Base-by-base conservation (phyloP, 2,329 filamentous ascomycete genomes). In the Diaporthe ilicicola region DNA sequence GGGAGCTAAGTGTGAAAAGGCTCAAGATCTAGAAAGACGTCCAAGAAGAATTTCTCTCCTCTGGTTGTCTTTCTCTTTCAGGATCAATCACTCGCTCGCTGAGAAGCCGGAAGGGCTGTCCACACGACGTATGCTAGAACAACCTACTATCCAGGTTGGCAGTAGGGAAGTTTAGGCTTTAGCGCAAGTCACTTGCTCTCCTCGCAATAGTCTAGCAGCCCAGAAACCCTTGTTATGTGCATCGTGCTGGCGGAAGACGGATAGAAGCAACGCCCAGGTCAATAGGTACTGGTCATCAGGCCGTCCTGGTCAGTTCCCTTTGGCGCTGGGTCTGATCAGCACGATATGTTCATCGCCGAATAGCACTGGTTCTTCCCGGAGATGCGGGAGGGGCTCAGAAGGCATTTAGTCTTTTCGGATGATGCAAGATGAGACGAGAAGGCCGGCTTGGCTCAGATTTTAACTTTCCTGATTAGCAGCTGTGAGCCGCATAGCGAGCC, bases 361-460 rank as follows among this genome's bases (percentile, higher is more conserved):
- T 3, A 24, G 17, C 27, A 48, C 27, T 48, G 42, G 59, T 62
- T 62, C 59, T 48, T 48, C 15, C 42, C 27, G n/a, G 48, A 13
- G 12, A 10, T 13, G 27, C 29, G 59, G 59, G 59, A 34, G 46
- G 19, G 59, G 55, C 3, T 15, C 42, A 37, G 27, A 24, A 22
- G 34, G 59, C 42, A 62, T 48, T 48, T 62, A 62, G 59, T 62
- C 59, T 62, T 62, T 62, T 48, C 27, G 42, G 27, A 48, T 62
- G 42, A 48, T 48, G 59, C 42, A 34, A 62, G 39, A 62, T 62
- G 59, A 62, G 59, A 62, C 59, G 59, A 62, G 37, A 34, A n/a
- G 48, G 42, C 42, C 59, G 59, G 42, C 59, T 62, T 62, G 59
- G 59, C 59, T 27, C 48, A 17, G 59, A 62, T n/a, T 34, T 17